These are phyloP conservation scores for Pleurostoma richardsiae DNA, from an alignment of 2,329 filamentous ascomycete genomes.

Conservation along the genomic window DNA sequence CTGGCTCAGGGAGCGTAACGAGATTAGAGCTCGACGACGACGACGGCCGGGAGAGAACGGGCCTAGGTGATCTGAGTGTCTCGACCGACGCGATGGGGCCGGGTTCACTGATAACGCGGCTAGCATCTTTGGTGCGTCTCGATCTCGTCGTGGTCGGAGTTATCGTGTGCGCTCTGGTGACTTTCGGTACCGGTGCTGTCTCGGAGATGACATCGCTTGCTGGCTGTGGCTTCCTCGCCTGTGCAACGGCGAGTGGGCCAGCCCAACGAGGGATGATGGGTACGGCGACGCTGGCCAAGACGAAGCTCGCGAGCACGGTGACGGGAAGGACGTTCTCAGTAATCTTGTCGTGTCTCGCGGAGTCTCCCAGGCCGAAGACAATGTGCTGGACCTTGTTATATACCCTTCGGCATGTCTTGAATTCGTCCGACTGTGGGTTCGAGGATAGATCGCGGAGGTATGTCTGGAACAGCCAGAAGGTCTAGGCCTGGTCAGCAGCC, in stretches of 20 bases:
- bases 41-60: slow-evolving; percentile 14
- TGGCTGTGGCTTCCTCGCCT: slow-evolving; percentile 70
- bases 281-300: slow-evolving; percentile 70
- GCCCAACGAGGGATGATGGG: slow-evolving; percentile 74
- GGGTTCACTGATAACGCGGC: slow-evolving; percentile 38
- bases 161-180: slow-evolving; percentile 62
- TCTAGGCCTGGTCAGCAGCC: slow-evolving; percentile 43
- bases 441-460: slow-evolving; percentile 76
- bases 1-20: slow-evolving; percentile 25
- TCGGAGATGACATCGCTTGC: slow-evolving; percentile 58
- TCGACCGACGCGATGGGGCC: slow-evolving; percentile 22
- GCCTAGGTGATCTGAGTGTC: slow-evolving; percentile 11
- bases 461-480: slow-evolving; percentile 87
- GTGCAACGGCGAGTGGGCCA: slow-evolving; percentile 74
- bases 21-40: slow-evolving; percentile 13
- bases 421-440: slow-evolving; percentile 70
- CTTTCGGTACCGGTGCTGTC: slow-evolving; percentile 31
- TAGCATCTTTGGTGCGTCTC: slow-evolving; percentile 40
- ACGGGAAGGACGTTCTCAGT: slow-evolving; percentile 78
- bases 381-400: slow-evolving; percentile 89
- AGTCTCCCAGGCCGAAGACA: slow-evolving; percentile 73
- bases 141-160: slow-evolving; percentile 43
- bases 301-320: slow-evolving; percentile 74
- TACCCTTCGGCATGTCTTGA: slow-evolving; percentile 76
- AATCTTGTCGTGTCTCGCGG: slow-evolving; percentile 66